phyloP scores from a whole-genome alignment of 2,329 filamentous ascomycete genomes.

The Pestalotiopsis sp. region DNA sequence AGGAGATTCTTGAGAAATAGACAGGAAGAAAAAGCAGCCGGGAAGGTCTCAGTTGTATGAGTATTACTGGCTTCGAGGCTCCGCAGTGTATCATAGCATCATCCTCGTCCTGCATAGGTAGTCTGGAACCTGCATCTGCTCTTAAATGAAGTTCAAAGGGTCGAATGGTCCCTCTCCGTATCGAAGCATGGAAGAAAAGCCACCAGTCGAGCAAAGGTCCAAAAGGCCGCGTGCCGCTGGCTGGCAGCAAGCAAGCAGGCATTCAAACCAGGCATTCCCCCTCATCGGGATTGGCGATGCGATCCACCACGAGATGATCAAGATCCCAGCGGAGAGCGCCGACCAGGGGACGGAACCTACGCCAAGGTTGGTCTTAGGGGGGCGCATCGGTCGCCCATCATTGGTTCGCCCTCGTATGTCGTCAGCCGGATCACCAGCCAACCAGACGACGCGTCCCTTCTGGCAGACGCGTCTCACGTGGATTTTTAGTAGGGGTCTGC shows the following conservation, averaged over 20 bases:
- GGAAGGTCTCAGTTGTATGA: background rate
- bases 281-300: background rate
- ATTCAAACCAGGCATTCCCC: background rate
- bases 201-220: background rate
- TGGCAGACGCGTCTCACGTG: background rate
- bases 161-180: background rate
- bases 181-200: background rate
- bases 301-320: conserved; percentile 1
- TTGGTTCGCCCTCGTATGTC: conserved; percentile 3
- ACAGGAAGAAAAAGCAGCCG: no score
- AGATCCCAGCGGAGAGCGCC: background rate
- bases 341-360: background rate
- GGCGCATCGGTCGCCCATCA: background rate
- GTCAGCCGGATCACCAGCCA: conserved; percentile 2
- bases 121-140: background rate
- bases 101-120: background rate
- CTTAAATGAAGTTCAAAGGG: background rate
- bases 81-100: background rate
- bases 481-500: background rate
- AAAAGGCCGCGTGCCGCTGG: background rate
- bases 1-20: background rate
- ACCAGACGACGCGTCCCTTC: background rate
- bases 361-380: background rate
- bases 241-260: background rate
- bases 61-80: background rate